A percentile compares a stretch with the other conserved stretches of the same genome.
Conservation (phyloP, 2,329 filamentous ascomycete genomes). For the Trichophaea hybrida region DNA sequence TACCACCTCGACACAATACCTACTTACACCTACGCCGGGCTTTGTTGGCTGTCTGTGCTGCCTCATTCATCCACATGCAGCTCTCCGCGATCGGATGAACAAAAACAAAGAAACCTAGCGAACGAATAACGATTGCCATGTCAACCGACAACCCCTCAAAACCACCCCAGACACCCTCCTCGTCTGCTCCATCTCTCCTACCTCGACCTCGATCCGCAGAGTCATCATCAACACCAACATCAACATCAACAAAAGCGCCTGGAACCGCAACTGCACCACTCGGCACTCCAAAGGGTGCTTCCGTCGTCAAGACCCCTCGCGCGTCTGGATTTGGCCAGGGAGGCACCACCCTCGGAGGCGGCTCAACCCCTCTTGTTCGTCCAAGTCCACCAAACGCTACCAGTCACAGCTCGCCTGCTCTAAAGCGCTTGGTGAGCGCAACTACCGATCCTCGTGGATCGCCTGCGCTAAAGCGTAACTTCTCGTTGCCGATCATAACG, state of each 20-base stretch:
- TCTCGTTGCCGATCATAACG: too few relatives aligned
- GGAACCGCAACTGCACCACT: background rate
- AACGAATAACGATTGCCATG: background rate
- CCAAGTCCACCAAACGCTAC: background rate
- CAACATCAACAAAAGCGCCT: background rate
- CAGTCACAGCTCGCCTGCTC: background rate
- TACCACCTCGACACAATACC: too few relatives aligned
- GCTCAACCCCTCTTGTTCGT: background rate
- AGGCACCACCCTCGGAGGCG: background rate
- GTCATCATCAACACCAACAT: background rate
- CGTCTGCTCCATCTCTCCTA: background rate
- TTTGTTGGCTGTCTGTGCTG: too few relatives aligned
- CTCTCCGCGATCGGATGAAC: background rate
- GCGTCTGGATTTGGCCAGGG: background rate
- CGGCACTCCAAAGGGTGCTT: background rate
- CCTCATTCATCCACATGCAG: too few relatives aligned
- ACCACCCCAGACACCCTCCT: background rate
- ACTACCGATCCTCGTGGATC: background rate
- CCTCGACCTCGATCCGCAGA: background rate
- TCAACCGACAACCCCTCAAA: background rate
- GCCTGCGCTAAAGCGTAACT: background rate
- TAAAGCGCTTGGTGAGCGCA: background rate
- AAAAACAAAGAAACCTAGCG: background rate
- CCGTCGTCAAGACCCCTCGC: conserved; percentile 1
- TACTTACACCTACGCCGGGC: too few relatives aligned